Evolutionary conservation across 129 eudicot genomes (phyloP).

Genomic region (Lactuca sativa): DNA sequence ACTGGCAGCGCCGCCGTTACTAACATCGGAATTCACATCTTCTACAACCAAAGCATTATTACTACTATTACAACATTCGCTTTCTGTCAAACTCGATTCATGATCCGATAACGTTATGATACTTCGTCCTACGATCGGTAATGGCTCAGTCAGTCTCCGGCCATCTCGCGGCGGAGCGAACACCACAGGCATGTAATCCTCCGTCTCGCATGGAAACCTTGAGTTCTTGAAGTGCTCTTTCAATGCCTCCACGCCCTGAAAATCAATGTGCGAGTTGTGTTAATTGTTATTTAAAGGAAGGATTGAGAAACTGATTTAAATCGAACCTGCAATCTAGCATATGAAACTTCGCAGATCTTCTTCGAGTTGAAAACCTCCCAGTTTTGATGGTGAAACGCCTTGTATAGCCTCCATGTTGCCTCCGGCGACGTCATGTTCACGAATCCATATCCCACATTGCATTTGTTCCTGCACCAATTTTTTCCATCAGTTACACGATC

Average conservation of each 20-base stretch:
- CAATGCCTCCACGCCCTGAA: constrained; percentile 72
- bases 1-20: constrained; percentile 7
- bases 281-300: background rate
- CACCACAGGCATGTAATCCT: constrained; percentile 87
- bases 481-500: background rate
- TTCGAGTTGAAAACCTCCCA: constrained; percentile 99
- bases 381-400: constrained; percentile 80
- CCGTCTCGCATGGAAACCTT: constrained; percentile 73
- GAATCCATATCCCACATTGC: constrained; percentile 97
- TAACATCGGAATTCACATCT: constrained; percentile 27
- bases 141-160: constrained; percentile 40
- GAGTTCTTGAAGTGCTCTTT: constrained; percentile 94
- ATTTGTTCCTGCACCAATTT: constrained; percentile 60
- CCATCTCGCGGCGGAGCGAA: constrained; percentile 92
- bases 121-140: constrained; percentile 44
- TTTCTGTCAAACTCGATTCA: constrained; percentile 21
- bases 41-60: constrained; percentile 22
- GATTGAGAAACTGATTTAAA: background rate
- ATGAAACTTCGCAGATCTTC: constrained; percentile 89
- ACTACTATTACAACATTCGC: constrained; percentile 16
- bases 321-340: constrained; percentile 86
- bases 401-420: constrained; percentile 84
- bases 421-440: constrained; percentile 96
- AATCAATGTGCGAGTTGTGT: too few relatives aligned
- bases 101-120: constrained; percentile 14